Evolutionary conservation across 305 asterid genomes (phyloP).

Genomic region (Fraxinus paxiana): DNA sequence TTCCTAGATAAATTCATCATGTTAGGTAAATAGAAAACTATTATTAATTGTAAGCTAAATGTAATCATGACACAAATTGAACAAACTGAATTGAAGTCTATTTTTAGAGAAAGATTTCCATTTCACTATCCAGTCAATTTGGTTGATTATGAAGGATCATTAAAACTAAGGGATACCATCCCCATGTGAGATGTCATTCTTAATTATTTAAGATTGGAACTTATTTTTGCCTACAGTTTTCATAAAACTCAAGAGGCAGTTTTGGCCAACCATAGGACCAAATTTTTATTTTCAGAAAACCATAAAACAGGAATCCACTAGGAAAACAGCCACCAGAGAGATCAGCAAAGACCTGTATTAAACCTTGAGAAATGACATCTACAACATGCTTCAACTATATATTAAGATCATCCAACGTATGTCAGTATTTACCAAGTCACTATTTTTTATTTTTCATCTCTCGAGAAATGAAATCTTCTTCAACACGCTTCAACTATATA

Average conservation of each 20-base stretch:
- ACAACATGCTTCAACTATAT: constrained; percentile 11
- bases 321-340: neutral
- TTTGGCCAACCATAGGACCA: neutral
- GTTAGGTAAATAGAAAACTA: neutral
- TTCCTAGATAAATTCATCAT: neutral
- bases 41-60: neutral
- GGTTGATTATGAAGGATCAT: neutral
- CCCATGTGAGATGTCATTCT: neutral
- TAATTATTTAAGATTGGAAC: neutral
- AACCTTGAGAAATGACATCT: neutral
- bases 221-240: neutral
- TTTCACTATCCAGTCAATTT: neutral
- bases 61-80: neutral
- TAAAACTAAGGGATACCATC: neutral
- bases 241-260: neutral
- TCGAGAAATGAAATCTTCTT: neutral
- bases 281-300: neutral
- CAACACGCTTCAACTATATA: neutral
- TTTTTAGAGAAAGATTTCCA: neutral
- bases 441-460: neutral
- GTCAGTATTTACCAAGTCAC: neutral
- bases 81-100: neutral
- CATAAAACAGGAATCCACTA: neutral
- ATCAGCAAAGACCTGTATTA: neutral
- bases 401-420: constrained; percentile 9